phyloP scores from a whole-genome alignment of 371 early-diverging fungal species.

The Mortierella sp. region DNA sequence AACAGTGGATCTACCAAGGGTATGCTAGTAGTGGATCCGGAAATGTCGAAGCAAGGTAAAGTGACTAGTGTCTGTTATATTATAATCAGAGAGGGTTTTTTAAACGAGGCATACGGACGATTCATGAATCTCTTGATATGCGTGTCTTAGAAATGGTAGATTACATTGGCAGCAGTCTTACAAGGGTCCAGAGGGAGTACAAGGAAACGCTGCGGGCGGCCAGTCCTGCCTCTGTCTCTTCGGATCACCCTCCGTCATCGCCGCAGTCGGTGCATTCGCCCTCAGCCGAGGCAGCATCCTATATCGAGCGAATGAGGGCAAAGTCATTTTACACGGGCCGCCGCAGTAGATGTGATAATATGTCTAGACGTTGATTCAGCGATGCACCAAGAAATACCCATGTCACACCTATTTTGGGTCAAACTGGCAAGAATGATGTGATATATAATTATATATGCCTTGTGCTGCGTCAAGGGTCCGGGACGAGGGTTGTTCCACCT shows the following conservation, averaged over 20 bases:
- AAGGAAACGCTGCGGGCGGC: slow-evolving; percentile 20
- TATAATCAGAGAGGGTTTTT: too few relatives aligned
- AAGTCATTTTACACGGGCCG: too few relatives aligned
- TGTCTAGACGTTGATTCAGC: too few relatives aligned
- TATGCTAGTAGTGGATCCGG: slow-evolving; percentile 36
- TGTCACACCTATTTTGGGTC: too few relatives aligned
- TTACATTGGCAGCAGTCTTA: slow-evolving; percentile 19
- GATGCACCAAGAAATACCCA: too few relatives aligned
- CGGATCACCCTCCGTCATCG: neutral
- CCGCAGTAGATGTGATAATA: too few relatives aligned
- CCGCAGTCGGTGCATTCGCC: neutral
- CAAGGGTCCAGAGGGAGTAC: slow-evolving; percentile 26
- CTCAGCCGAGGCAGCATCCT: slow-evolving; percentile 20
- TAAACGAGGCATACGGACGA: too few relatives aligned
- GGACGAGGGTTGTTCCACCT: too few relatives aligned
- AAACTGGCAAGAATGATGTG: too few relatives aligned
- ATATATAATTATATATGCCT: too few relatives aligned
- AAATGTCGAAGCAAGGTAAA: slow-evolving; percentile 48
- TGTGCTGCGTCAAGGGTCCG: too few relatives aligned
- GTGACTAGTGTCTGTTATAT: neutral
- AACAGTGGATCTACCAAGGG: slow-evolving; percentile 8
- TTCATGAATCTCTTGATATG: too few relatives aligned
- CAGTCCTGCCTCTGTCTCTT: neutral
- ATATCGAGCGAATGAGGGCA: slow-evolving; percentile 36
- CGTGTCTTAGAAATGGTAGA: slow-evolving; percentile 31